A percentile compares a stretch with the other conserved stretches of the same genome.
phyloP scores from a whole-genome alignment of 805 yeast genomes.

The Candida maltosa region DNA sequence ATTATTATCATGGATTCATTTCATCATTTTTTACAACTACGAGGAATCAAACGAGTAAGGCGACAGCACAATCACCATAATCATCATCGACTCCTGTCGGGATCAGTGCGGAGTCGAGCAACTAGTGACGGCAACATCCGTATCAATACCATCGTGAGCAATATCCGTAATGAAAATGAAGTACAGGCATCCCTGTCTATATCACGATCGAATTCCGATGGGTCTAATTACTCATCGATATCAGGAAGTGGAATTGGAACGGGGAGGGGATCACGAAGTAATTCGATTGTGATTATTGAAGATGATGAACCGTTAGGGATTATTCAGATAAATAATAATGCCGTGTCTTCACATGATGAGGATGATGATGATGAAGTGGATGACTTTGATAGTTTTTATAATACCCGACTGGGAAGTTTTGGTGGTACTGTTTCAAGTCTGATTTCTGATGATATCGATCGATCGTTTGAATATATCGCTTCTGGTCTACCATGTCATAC shows the following conservation, averaged over 20 bases:
- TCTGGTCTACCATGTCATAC: not conserved
- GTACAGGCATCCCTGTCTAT: no score
- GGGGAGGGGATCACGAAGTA: constrained; percentile 1
- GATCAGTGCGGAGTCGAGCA: constrained; percentile 3
- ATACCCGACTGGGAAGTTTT: constrained; percentile 17
- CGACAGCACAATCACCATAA: not conserved
- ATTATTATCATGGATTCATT: constrained; percentile 2
- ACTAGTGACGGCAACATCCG: constrained; percentile 6
- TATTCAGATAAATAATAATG: constrained; percentile 1
- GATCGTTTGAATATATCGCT: constrained; percentile 2
- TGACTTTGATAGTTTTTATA: constrained; percentile 16
- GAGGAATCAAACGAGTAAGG: constrained; percentile 4
- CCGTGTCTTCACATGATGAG: not conserved
- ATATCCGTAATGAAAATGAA: constrained; percentile 7
- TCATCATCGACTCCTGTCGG: not conserved
- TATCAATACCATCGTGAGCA: constrained; percentile 3
- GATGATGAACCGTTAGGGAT: constrained; percentile 2
- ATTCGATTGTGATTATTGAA: not conserved
- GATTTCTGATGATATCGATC: not conserved
- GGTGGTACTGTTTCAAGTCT: constrained; percentile 3
- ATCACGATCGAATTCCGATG: not conserved
- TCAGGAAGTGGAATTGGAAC: constrained; percentile 1
- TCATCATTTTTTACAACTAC: constrained; percentile 1
- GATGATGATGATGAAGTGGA: constrained; percentile 4
- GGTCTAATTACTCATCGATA: not conserved